Conservation (phyloP, 768 basidiomycete genomes). For the Trametes cingulata region DNA sequence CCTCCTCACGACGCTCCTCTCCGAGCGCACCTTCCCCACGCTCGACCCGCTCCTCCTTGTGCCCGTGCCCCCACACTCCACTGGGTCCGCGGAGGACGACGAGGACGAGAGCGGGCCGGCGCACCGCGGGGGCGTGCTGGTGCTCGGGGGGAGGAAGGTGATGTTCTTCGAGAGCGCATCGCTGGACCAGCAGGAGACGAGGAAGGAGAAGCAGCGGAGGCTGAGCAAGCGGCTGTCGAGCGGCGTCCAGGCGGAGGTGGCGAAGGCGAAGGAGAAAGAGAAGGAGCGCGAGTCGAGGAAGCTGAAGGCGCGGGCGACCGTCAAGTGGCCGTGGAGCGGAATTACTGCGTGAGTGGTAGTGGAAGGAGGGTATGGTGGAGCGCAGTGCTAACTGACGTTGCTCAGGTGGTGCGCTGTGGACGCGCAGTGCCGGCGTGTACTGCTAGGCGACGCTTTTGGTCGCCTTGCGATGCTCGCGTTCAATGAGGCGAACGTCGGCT, state of each 20-base stretch:
- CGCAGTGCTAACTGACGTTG: too few relatives aligned
- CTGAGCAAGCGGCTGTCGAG: constrained; percentile 53
- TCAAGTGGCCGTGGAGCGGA: constrained; percentile 79
- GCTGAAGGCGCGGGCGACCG: constrained; percentile 52
- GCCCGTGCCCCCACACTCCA: constrained; percentile 39
- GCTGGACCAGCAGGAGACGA: constrained; percentile 48
- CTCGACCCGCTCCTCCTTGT: constrained; percentile 31
- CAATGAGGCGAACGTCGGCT: constrained; percentile 43
- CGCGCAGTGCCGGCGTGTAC: constrained; percentile 44
- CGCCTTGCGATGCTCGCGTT: constrained; percentile 66
- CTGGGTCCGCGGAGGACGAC: constrained; percentile 33
- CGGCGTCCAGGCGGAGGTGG: constrained; percentile 41
- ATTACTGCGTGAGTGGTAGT: constrained; percentile 64
- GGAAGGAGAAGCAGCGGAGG: constrained; percentile 54
- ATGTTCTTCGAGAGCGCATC: constrained; percentile 60
- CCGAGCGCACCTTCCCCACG: constrained; percentile 45
- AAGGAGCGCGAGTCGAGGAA: constrained; percentile 52
- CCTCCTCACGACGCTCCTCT: constrained; percentile 54
- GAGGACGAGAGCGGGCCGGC: constrained; percentile 25
- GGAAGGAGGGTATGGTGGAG: too few relatives aligned
- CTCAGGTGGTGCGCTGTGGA: constrained; percentile 57
- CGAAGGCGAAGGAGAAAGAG: constrained; percentile 57
- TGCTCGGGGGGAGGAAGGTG: constrained; percentile 68
- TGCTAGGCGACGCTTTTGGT: constrained; percentile 74
- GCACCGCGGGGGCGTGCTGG: constrained; percentile 66